These are phyloP conservation scores for Scheffersomyces parashehatae DNA, from an alignment of 1,139 yeast genomes.

Conservation along the genomic window DNA sequence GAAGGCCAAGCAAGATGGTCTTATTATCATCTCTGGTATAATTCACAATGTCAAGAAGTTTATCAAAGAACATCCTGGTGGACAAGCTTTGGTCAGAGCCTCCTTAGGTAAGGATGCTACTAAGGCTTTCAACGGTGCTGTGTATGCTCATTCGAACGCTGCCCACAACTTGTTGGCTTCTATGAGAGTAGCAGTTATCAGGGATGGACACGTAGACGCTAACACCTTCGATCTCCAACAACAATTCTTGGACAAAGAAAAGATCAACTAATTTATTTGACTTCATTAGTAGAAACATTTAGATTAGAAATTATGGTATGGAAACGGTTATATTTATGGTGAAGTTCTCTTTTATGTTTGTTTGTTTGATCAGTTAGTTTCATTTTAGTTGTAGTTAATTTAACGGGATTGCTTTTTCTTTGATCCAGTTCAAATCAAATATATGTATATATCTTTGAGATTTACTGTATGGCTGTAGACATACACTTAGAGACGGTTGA, in stretches of 20 bases:
- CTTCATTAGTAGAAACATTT: no score
- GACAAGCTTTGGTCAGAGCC: slow-evolving; percentile 80
- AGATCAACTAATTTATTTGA: slow-evolving; percentile 9
- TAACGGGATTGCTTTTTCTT: no score
- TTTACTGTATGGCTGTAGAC: no score
- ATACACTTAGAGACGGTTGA: no score
- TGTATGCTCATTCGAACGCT: slow-evolving; percentile 94
- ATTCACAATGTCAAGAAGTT: slow-evolving; percentile 89
- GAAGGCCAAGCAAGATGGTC: slow-evolving; percentile 55
- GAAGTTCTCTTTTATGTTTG: no score
- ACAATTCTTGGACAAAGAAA: slow-evolving; percentile 48
- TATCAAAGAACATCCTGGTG: slow-evolving; percentile 96
- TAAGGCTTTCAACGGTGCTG: slow-evolving; percentile 97
- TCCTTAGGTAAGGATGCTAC: slow-evolving; percentile 96
- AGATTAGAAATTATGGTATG: no score
- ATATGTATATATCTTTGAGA: no score
- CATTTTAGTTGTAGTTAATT: no score
- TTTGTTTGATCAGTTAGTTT: no score
- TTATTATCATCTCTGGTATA: slow-evolving; percentile 87
- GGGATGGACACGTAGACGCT: slow-evolving; percentile 57
- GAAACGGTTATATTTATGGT: no score
- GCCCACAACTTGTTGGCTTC: slow-evolving; percentile 95
- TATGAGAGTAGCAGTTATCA: slow-evolving; percentile 92
- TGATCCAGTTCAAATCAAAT: no score
- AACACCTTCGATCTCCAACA: slow-evolving; percentile 57